Conservation (phyloP, 164 flowering plant genomes). For the Warburgia ugandensis region DNA sequence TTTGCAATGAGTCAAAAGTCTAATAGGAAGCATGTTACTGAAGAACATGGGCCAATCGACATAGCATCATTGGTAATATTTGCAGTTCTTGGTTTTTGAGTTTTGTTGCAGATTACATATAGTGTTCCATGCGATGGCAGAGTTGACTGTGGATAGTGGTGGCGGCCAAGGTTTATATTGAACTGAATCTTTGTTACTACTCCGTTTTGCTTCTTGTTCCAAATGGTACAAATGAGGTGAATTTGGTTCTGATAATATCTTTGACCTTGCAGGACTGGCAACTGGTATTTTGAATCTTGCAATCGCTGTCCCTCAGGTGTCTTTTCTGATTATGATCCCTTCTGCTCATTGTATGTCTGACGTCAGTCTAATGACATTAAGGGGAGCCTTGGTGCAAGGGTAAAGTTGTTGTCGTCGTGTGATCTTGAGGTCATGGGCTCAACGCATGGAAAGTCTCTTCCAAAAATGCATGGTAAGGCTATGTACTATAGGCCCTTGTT, state of each 20-base stretch:
- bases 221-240: not conserved
- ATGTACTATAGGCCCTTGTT: too few relatives aligned
- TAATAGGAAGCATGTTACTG: conserved; percentile 51
- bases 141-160: conserved; percentile 85
- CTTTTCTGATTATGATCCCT: too few relatives aligned
- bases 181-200: not conserved
- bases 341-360: too few relatives aligned
- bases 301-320: conserved; percentile 90
- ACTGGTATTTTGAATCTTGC: conserved; percentile 94
- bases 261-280: conserved; percentile 94
- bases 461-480: too few relatives aligned
- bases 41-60: conserved; percentile 35
- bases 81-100: conserved; percentile 67
- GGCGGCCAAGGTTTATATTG: conserved; percentile 89
- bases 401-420: too few relatives aligned
- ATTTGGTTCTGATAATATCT: conserved; percentile 1
- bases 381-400: too few relatives aligned
- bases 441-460: too few relatives aligned
- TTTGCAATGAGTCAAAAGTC: conserved; percentile 48
- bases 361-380: too few relatives aligned
- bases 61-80: conserved; percentile 73
- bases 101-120: conserved; percentile 72
- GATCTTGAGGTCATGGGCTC: too few relatives aligned
- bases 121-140: conserved; percentile 94
- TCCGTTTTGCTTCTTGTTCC: conserved; percentile 6